Percentiles rank a stretch among this genome's conserved stretches.
These are phyloP conservation scores for Sporothrix inflata DNA, from an alignment of 2,329 filamentous ascomycete genomes.

Conservation along the genomic window DNA sequence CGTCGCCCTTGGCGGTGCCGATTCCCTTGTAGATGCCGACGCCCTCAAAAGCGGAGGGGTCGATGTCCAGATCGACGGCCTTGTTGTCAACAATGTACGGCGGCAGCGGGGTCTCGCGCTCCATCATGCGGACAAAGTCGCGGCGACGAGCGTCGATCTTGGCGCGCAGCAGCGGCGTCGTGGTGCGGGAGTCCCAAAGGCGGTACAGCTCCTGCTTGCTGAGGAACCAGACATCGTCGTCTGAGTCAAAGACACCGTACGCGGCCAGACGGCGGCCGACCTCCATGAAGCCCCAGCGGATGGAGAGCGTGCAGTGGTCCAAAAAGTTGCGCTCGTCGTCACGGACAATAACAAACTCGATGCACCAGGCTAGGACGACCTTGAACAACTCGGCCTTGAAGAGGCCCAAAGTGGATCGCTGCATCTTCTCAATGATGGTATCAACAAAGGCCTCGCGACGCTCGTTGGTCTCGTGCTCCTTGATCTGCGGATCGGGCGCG, in stretches of 20 bases:
- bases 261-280: neutral
- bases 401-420: neutral
- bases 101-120: neutral
- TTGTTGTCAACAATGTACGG: neutral
- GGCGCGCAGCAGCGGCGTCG: neutral
- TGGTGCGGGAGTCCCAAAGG: neutral
- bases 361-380: neutral
- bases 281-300: conserved; percentile 9
- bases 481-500: neutral
- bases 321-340: conserved; percentile 7
- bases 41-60: neutral
- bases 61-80: neutral
- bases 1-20: neutral
- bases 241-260: neutral
- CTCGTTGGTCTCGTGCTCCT: conserved; percentile 1
- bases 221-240: conserved; percentile 2
- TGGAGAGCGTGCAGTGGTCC: neutral
- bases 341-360: conserved; percentile 9
- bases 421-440: neutral
- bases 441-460: neutral
- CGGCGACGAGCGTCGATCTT: neutral
- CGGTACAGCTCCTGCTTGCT: neutral
- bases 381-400: conserved; percentile 1
- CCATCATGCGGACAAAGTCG: conserved; percentile 1
- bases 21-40: neutral